A percentile compares a stretch with the other conserved stretches of the same genome.
Conservation (phyloP, 1,139 yeast genomes). For the Hyphopichia fennica region DNA sequence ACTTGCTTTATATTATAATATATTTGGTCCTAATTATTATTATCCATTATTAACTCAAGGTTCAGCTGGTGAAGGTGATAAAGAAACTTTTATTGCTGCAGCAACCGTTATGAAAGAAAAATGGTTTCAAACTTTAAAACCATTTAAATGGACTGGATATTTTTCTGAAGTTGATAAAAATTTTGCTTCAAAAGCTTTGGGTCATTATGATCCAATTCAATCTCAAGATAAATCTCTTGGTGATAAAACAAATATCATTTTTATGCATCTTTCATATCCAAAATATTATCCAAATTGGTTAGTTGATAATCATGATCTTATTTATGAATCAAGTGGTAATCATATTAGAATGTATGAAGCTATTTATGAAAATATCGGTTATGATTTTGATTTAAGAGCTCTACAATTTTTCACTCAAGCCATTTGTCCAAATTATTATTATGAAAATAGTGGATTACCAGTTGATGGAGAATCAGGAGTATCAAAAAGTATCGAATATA, state of each 20-base stretch:
- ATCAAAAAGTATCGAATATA: conserved; percentile 24
- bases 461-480: conserved; percentile 24
- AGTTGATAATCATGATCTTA: conserved; percentile 45
- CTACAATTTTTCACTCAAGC: conserved; percentile 39
- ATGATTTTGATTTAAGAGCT: conserved; percentile 53
- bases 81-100: conserved; percentile 67
- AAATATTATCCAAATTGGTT: conserved; percentile 55
- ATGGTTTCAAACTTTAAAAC: conserved; percentile 54
- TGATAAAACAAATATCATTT: conserved; percentile 31
- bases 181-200: conserved; percentile 56
- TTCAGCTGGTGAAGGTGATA: conserved; percentile 72
- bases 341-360: conserved; percentile 50
- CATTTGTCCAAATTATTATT: conserved; percentile 37
- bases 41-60: conserved; percentile 67
- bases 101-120: conserved; percentile 51
- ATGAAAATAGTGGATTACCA: conserved; percentile 24
- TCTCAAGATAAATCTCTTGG: conserved; percentile 9
- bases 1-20: conserved; percentile 56
- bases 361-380: conserved; percentile 43
- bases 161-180: conserved; percentile 28
- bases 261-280: conserved; percentile 70
- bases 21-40: conserved; percentile 59
- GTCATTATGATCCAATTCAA: conserved; percentile 57
- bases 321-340: conserved; percentile 31
- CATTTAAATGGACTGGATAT: conserved; percentile 56